Evolutionary conservation across 148 eudicot genomes (phyloP), one percentile per base, ranked within the genome.

Genomic region (Salicornia ramosissima): DNA sequence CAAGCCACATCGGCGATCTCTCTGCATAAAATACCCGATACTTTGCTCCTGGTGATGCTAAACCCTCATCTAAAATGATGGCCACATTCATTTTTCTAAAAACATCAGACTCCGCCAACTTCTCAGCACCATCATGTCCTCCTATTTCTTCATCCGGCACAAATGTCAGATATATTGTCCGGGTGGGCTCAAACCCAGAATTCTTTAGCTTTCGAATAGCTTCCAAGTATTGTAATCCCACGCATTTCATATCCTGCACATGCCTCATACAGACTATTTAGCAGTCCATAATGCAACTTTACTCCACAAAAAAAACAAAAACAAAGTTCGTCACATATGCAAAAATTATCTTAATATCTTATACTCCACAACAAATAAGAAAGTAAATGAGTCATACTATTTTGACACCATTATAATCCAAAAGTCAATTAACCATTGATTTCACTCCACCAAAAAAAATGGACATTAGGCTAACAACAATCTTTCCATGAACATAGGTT

Each of bases 81-180:
- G 93, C 99, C 36, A 90, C 96, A 76, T 94, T 94, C 97, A 90
- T 90, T 61, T 86, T 72, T 59, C 75, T 61, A 68, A 82, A 90
- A 29, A 65, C 55, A 0, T 90, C 85, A 18, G 99, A 94, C 60
- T 88, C 78, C 0, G 85, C 91, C 47, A 94, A 82, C 78, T 65
- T 83, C 74, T 76, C 89, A 12, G 87, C 99, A 1, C 99, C 99
- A 66, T 88, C 97, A 55, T 87, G 96, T 26, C 99, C 99, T 52
- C 99, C 99, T 58, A 94, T 90, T 74, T 94, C 99, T 80, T 94
- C 99, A 77, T 94, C 99, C 10, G 97, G 99, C 22, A 90, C 92
- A 63, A 94, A 94, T 8, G 97, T 83, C 74, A 94, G 45, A 76
- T 90, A 94, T 9, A 94, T 81, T 13, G 85, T 85, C n/a, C 99